Evolutionary conservation across 306 rosid genomes (phyloP).

Genomic region (Clitoria ternatea): DNA sequence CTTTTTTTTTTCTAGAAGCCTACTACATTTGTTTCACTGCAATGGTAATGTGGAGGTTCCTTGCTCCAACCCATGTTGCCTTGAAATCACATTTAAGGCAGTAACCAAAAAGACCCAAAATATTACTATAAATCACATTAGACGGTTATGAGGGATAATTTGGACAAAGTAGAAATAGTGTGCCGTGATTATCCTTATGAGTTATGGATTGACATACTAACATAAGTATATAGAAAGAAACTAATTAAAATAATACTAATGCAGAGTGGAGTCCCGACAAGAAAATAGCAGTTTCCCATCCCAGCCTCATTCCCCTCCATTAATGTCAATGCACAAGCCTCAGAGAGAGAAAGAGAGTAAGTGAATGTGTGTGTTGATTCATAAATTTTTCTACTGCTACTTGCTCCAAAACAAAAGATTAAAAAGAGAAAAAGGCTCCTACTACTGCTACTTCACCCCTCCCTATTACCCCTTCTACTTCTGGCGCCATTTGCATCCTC

Average conservation of each 20-base stretch:
- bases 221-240: no score
- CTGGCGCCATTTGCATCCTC: constrained; percentile 76
- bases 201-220: no score
- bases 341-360: constrained; percentile 28
- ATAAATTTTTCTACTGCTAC: constrained; percentile 28
- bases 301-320: constrained; percentile 50
- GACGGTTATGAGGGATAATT: constrained; percentile 7
- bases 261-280: constrained; percentile 44
- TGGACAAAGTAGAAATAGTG: constrained; percentile 2
- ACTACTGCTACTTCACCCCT: no score
- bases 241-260: background rate
- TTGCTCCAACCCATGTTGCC: no score
- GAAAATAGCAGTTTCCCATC: constrained; percentile 40
- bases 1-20: no score
- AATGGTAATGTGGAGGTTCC: no score
- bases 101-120: no score
- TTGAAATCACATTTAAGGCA: no score
- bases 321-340: constrained; percentile 40
- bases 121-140: background rate
- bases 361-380: background rate
- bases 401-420: constrained; percentile 19
- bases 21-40: no score
- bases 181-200: constrained; percentile 1
- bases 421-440: constrained; percentile 16
- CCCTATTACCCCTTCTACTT: constrained; percentile 26